Percentiles rank a stretch among this genome's conserved stretches.
These are phyloP conservation scores for Centella asiatica DNA, from an alignment of 129 eudicot genomes.

Conservation along the genomic window DNA sequence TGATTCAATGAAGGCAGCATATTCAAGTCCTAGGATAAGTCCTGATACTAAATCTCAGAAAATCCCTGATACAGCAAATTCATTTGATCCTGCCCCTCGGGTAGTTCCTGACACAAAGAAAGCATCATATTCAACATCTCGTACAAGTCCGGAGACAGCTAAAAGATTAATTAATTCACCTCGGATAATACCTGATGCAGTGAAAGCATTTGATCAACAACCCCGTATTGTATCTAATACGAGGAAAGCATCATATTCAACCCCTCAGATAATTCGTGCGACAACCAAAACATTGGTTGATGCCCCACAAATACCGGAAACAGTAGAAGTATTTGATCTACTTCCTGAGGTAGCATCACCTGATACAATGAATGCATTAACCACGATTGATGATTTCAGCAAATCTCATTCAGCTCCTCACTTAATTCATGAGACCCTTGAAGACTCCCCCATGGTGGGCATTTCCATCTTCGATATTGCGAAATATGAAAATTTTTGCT, in stretches of 20 bases:
- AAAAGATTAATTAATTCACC: conserved; percentile 13
- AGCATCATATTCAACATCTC: no score
- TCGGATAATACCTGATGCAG: conserved; percentile 17
- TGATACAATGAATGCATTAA: conserved; percentile 20
- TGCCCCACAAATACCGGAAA: no score
- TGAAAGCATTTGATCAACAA: conserved; percentile 18
- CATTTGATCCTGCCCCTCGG: conserved; percentile 12
- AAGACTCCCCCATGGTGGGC: conserved; percentile 29
- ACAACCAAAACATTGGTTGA: conserved; percentile 18
- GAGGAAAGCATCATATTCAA: conserved; percentile 5
- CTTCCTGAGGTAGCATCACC: conserved; percentile 20
- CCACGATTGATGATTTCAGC: conserved; percentile 9
- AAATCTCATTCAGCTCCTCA: conserved; percentile 19
- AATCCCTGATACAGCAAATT: not conserved
- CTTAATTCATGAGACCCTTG: conserved; percentile 15
- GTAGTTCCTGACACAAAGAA: not conserved
- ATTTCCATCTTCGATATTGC: not conserved
- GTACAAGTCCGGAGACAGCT: no score
- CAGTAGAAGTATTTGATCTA: conserved; percentile 4
- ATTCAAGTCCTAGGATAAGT: conserved; percentile 12
- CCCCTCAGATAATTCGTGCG: conserved; percentile 17
- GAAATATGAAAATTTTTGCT: no score
- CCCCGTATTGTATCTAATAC: not conserved
- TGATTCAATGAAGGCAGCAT: conserved; percentile 23
- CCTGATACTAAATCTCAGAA: conserved; percentile 12